These are phyloP conservation scores for Cladosporium sp. DNA, from an alignment of 2,329 filamentous ascomycete species.

Conservation along the genomic window DNA sequence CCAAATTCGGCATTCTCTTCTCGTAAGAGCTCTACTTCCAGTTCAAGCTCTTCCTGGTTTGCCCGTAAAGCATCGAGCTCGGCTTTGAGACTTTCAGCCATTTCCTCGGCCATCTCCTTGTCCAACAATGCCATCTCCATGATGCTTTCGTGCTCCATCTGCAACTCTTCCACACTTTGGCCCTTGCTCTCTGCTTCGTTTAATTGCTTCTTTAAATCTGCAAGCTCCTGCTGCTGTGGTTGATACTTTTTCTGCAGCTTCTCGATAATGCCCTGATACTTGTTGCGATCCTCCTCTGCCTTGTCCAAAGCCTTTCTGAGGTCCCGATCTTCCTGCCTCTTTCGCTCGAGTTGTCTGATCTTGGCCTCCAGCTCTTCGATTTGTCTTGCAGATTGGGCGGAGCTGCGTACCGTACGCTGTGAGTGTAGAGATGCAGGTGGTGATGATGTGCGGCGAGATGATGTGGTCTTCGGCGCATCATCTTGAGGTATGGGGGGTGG, in stretches of 20 bases:
- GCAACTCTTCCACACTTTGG: slow-evolving; percentile 69
- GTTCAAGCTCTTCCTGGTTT: slow-evolving; percentile 78
- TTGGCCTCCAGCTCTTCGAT: slow-evolving; percentile 89
- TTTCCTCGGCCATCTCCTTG: slow-evolving; percentile 95
- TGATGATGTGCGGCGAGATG: slow-evolving; percentile 38
- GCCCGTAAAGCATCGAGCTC: slow-evolving; percentile 77
- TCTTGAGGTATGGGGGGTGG: slow-evolving; percentile 31
- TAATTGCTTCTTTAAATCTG: slow-evolving; percentile 72
- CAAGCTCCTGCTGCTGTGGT: slow-evolving; percentile 77
- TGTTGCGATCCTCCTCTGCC: slow-evolving; percentile 73
- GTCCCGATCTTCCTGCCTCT: slow-evolving; percentile 81
- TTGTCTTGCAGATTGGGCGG: slow-evolving; percentile 62
- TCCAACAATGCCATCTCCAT: slow-evolving; percentile 88
- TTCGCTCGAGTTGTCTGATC: slow-evolving; percentile 82
- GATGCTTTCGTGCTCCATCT: slow-evolving; percentile 81
- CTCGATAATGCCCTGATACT: slow-evolving; percentile 81
- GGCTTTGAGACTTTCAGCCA: slow-evolving; percentile 75
- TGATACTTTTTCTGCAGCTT: slow-evolving; percentile 90
- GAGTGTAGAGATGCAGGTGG: slow-evolving; percentile 36
- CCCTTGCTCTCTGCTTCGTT: slow-evolving; percentile 73
- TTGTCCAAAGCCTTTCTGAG: slow-evolving; percentile 78
- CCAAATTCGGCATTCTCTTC: slow-evolving; percentile 85
- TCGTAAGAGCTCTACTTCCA: slow-evolving; percentile 82
- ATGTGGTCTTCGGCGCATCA: slow-evolving; percentile 26
- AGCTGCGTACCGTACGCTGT: slow-evolving; percentile 44